Evolutionary conservation across 2,329 filamentous ascomycete species (phyloP).

Genomic region (Ceratocystis papillata): DNA sequence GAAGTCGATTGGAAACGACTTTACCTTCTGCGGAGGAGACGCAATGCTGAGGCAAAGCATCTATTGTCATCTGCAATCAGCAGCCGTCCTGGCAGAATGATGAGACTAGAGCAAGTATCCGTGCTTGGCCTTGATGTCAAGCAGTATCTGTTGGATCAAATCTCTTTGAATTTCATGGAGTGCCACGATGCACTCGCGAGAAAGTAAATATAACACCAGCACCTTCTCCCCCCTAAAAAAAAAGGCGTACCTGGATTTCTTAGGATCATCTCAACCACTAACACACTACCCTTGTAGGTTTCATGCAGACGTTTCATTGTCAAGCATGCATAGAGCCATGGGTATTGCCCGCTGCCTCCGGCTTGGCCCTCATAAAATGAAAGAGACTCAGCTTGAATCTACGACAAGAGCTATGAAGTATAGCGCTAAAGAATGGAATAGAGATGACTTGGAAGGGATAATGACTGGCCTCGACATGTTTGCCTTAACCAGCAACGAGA

Average conservation of each 20-base stretch:
- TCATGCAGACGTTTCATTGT: conserved; percentile 19
- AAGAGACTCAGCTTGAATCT: background rate
- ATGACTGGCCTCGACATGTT: conserved; percentile 85
- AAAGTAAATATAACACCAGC: conserved; percentile 35
- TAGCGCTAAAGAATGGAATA: conserved; percentile 6
- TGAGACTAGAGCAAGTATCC: conserved; percentile 60
- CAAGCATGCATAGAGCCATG: conserved; percentile 64
- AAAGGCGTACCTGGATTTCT: background rate
- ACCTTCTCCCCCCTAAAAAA: background rate
- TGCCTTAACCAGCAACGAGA: conserved; percentile 58
- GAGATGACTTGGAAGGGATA: conserved; percentile 50
- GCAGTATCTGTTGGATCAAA: conserved; percentile 64
- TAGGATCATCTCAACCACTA: background rate
- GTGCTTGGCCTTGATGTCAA: conserved; percentile 76
- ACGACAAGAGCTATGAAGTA: background rate
- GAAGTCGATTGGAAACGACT: conserved; percentile 64
- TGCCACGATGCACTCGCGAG: conserved; percentile 65
- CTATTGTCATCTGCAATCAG: conserved; percentile 58
- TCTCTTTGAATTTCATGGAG: conserved; percentile 43
- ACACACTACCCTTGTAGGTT: conserved; percentile 20
- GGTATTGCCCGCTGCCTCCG: conserved; percentile 65
- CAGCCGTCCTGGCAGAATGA: conserved; percentile 59
- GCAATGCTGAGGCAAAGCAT: conserved; percentile 42
- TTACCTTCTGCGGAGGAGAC: conserved; percentile 46
- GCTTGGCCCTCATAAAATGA: conserved; percentile 19